Conservation (phyloP, 148 eudicot species). For the Spergularia bocconei region DNA sequence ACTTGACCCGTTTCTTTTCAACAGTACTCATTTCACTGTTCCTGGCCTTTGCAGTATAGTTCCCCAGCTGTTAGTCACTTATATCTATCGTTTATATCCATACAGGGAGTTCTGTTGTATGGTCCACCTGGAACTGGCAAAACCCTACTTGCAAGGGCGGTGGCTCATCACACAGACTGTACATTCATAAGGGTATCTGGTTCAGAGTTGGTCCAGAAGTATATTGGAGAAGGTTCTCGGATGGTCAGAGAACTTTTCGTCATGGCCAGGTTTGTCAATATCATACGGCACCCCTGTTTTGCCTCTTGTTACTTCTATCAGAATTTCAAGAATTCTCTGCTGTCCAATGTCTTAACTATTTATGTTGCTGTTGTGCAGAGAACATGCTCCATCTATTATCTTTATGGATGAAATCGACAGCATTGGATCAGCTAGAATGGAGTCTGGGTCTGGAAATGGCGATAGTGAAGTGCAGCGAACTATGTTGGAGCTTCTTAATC, state of each 20-base stretch:
- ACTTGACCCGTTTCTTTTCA: background rate
- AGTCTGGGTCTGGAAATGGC: constrained; percentile 73
- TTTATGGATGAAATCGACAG: constrained; percentile 80
- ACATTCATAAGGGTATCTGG: constrained; percentile 74
- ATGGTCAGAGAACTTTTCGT: constrained; percentile 82
- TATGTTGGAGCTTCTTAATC: constrained; percentile 76
- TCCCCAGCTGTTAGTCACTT: background rate
- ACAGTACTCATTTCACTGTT: background rate
- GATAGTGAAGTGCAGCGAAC: constrained; percentile 82
- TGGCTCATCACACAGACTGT: constrained; percentile 74
- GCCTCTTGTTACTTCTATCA: no score
- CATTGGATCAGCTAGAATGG: constrained; percentile 74
- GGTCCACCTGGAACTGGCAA: constrained; percentile 81
- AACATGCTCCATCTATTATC: constrained; percentile 71
- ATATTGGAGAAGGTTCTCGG: constrained; percentile 74
- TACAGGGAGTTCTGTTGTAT: constrained; percentile 64
- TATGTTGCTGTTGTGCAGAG: constrained; percentile 37
- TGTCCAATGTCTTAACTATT: background rate
- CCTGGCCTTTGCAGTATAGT: no score
- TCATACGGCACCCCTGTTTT: background rate
- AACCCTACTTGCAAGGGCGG: constrained; percentile 70
- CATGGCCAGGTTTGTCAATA: constrained; percentile 63
- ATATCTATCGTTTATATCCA: background rate
- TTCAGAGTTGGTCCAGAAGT: constrained; percentile 73
- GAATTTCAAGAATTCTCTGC: no score